Percentiles rank a stretch among this genome's conserved stretches.
Evolutionary conservation across 2,329 filamentous ascomycete species (phyloP).

Genomic region (Verticillium longisporum): DNA sequence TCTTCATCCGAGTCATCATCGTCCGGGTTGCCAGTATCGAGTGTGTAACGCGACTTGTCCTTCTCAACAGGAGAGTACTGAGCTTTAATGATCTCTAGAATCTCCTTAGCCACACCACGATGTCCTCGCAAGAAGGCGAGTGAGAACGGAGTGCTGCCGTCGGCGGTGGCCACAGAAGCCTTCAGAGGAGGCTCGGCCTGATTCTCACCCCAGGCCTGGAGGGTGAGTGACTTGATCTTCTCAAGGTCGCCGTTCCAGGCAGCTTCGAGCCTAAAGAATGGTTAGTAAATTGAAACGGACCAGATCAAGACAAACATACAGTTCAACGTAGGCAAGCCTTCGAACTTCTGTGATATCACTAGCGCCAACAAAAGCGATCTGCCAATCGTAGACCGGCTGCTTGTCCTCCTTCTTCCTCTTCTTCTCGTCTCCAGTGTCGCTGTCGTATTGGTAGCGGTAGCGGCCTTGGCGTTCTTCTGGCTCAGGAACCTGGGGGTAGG

Average conservation of each 20-base stretch:
- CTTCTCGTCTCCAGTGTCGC: constrained; percentile 2
- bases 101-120: constrained; percentile 51
- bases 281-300: constrained; percentile 14
- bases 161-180: constrained; percentile 50
- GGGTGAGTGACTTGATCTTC: constrained; percentile 57
- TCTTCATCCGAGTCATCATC: constrained; percentile 29
- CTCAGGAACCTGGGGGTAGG: constrained; percentile 47
- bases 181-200: constrained; percentile 53
- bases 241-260: constrained; percentile 64
- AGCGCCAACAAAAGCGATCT: constrained; percentile 44
- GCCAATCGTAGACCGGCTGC: constrained; percentile 34
- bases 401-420: constrained; percentile 8
- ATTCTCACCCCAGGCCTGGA: constrained; percentile 49
- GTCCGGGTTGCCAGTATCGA: constrained; percentile 28
- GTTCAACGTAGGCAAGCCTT: constrained; percentile 51
- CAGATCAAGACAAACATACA: constrained; percentile 37
- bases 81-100: constrained; percentile 63
- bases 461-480: neutral
- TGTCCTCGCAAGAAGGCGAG: constrained; percentile 64
- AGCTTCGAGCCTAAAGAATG: constrained; percentile 55
- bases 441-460: neutral
- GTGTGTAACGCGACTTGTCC: constrained; percentile 41
- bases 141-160: constrained; percentile 53
- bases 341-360: constrained; percentile 49
- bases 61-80: constrained; percentile 58